phyloP scores from a whole-genome alignment of 176 grass and related monocot genomes.

The Bonia amplexicaulis region DNA sequence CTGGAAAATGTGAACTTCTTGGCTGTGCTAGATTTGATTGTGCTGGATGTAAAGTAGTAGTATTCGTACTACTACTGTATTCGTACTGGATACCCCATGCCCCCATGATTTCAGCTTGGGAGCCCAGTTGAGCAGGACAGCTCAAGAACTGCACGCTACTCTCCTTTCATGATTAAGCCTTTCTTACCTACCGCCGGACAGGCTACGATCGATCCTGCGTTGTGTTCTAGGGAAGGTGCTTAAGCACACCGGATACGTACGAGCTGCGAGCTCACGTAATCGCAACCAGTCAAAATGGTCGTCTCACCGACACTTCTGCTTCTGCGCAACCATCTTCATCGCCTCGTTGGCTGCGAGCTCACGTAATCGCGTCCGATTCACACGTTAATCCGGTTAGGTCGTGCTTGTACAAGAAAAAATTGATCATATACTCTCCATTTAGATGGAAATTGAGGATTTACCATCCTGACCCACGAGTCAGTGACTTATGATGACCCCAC shows the following conservation, averaged over 20 bases:
- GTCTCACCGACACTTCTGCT: constrained; percentile 33
- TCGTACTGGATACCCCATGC: background rate
- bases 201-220: constrained; percentile 1
- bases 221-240: background rate
- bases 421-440: too few relatives aligned
- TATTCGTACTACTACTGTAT: background rate
- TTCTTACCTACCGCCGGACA: background rate
- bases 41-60: background rate
- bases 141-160: constrained; percentile 16
- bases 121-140: constrained; percentile 26
- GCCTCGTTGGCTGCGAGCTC: background rate
- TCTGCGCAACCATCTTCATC: background rate
- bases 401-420: too few relatives aligned
- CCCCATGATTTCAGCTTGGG: constrained; percentile 7
- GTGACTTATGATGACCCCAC: too few relatives aligned
- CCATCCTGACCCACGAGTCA: too few relatives aligned
- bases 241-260: background rate
- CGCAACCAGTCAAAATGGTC: background rate
- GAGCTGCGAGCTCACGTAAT: background rate
- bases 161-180: constrained; percentile 3
- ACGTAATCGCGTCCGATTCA: constrained; percentile 17
- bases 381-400: too few relatives aligned
- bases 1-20: background rate
- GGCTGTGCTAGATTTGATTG: background rate
- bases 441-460: too few relatives aligned